These are phyloP conservation scores for Lumnitzera littorea DNA, from an alignment of 345 rosid genomes.

Conservation along the genomic window DNA sequence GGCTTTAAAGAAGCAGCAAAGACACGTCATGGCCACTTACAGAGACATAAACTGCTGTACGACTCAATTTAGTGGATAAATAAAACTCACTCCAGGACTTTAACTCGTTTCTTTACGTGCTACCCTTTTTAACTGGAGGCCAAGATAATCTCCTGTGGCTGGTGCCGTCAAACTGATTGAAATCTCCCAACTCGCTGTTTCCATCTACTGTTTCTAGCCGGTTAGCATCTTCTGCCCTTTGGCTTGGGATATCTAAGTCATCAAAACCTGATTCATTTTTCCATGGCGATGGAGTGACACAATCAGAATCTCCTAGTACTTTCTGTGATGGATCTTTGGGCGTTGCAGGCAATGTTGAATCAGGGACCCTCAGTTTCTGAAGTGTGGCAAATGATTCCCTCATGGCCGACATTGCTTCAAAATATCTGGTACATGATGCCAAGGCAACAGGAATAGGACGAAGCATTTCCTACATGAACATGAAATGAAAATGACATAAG, in stretches of 20 bases:
- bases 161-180: constrained; percentile 30
- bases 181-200: constrained; percentile 30
- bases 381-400: constrained; percentile 95
- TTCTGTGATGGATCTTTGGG: constrained; percentile 41
- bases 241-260: constrained; percentile 43
- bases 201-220: constrained; percentile 36
- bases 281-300: constrained; percentile 70
- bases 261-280: constrained; percentile 57
- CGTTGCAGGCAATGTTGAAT: constrained; percentile 52
- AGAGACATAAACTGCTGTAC: not conserved
- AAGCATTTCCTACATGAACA: constrained; percentile 72
- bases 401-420: constrained; percentile 98
- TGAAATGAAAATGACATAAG: not conserved
- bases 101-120: not conserved
- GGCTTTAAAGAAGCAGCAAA: no score
- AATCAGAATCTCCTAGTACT: constrained; percentile 37
- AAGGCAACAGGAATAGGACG: constrained; percentile 98
- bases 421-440: constrained; percentile 95
- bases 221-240: constrained; percentile 31
- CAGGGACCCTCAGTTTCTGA: constrained; percentile 74
- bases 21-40: no score
- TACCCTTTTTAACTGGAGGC: constrained; percentile 44
- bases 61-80: not conserved
- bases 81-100: not conserved
- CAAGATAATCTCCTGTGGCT: constrained; percentile 75